Base-by-base conservation (phyloP, 2,329 filamentous ascomycete species). In the Ophiostoma montium region DNA sequence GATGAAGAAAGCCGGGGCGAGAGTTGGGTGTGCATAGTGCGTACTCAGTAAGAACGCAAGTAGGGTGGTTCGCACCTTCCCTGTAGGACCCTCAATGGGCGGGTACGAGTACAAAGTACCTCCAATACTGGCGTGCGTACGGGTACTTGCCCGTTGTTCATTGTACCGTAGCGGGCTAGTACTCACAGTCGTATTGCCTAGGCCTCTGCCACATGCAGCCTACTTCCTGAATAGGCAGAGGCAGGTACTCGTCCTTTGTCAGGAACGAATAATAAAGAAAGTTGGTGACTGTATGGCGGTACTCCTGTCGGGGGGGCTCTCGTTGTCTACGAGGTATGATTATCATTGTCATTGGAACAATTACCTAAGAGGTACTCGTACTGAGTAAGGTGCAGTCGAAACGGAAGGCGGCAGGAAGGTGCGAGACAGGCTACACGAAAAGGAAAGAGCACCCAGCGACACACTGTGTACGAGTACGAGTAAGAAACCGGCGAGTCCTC, bases 381-480 rank as follows among this genome's bases (percentile, higher is more conserved):
- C 23, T 27, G 23, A 27, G 23, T 5, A 8, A 27, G 23, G 23
- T n/a, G n/a, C 23, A 27, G 23, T 27, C 23, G 23, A 27, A 27
- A 27, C 23, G 23, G 23, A 8, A 4, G 23, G 23, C 23, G 23
- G 23, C 23, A 27, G 23, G 23, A 27, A 47, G 35, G 38, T 33
- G 27, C 43, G 31, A 46, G 32, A 33, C 43, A 36, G 19, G 33
- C 32, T 4, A 27, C 23, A 45, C 30, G 32, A 36, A 19, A 10
- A n/a, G 27, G 42, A 53, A 46, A 49, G 42, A 49, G 21, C 6
- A 43, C 43, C 30, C 23, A 35, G 46, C 36, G 30, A 27, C 23
- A 27, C 23, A 8, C 23, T 27, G 23, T 27, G 23, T 27, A 27
- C n/a, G n/a, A n/a, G n/a, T n/a, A n/a, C n/a, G n/a, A n/a, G n/a